These are phyloP conservation scores for Collybiopsis luxurians DNA, from an alignment of 768 basidiomycete genomes.

Conservation along the genomic window DNA sequence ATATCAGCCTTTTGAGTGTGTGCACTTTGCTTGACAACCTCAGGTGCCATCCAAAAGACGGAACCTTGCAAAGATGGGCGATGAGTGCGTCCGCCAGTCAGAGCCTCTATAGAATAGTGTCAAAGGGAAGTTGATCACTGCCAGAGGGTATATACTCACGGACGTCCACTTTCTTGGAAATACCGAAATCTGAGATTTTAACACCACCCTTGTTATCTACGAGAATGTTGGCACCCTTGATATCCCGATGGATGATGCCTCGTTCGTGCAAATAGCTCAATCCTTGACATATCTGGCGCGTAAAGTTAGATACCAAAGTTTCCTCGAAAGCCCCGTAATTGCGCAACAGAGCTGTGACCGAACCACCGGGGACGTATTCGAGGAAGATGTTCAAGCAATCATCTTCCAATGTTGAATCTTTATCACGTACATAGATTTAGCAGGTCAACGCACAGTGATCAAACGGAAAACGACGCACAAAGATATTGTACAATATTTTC, in stretches of 20 bases:
- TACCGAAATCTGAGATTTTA: conserved; percentile 96
- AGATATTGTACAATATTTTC: conserved; percentile 98
- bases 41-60: conserved; percentile 99
- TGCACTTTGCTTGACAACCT: conserved; percentile 93
- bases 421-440: too few relatives aligned
- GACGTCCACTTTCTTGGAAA: conserved; percentile 96
- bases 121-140: neutral
- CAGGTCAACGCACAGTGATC: too few relatives aligned
- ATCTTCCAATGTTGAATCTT: conserved; percentile 93
- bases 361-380: conserved; percentile 96
- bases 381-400: conserved; percentile 93
- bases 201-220: conserved; percentile 98
- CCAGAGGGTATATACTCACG: conserved; percentile 52
- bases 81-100: conserved; percentile 69
- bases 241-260: conserved; percentile 96
- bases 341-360: conserved; percentile 82
- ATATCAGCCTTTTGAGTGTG: conserved; percentile 94
- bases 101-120: conserved; percentile 28
- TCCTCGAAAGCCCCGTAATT: conserved; percentile 97
- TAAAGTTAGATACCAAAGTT: conserved; percentile 86
- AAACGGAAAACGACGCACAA: conserved; percentile 47
- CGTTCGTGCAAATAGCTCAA: conserved; percentile 89
- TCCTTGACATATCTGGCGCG: conserved; percentile 86
- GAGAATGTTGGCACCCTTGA: conserved; percentile 98
- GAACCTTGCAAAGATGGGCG: conserved; percentile 95